Evolutionary conservation across 148 eudicot genomes (phyloP).

Genomic region (Spergularia bocconei): DNA sequence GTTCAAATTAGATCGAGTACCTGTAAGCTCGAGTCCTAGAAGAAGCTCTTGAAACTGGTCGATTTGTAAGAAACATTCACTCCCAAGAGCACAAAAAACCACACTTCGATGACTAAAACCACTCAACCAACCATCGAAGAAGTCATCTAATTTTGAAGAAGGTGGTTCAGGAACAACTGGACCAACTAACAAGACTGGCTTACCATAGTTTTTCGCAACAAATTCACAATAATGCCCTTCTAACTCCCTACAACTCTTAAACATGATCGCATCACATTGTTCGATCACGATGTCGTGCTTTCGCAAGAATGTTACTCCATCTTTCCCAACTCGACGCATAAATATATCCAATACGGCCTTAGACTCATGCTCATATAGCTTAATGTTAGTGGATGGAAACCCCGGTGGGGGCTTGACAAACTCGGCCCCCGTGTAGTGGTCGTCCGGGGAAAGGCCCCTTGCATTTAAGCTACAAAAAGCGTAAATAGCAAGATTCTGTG

Average conservation of each 20-base stretch:
- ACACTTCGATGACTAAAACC: slow-evolving; percentile 25
- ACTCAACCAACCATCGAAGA: slow-evolving; percentile 34
- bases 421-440: neutral
- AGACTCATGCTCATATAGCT: slow-evolving; percentile 10
- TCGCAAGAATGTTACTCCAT: neutral
- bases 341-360: neutral
- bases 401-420: slow-evolving; percentile 15
- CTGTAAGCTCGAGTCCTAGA: slow-evolving; percentile 50
- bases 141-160: slow-evolving; percentile 26
- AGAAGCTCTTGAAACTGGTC: slow-evolving; percentile 40
- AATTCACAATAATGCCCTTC: slow-evolving; percentile 31
- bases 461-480: neutral
- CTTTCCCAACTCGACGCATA: neutral
- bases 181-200: slow-evolving; percentile 31
- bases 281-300: neutral
- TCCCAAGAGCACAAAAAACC: slow-evolving; percentile 52
- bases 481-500: slow-evolving; percentile 5
- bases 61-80: slow-evolving; percentile 32
- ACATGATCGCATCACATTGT: slow-evolving; percentile 26
- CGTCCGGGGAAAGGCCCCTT: neutral
- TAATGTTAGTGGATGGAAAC: neutral
- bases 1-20: no score
- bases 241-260: slow-evolving; percentile 35
- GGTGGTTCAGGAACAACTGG: slow-evolving; percentile 36
- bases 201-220: slow-evolving; percentile 4